Evolutionary conservation across 768 basidiomycete genomes (phyloP), one percentile per base, ranked within the genome.

Genomic region (Tricholoma bakamatsutake): DNA sequence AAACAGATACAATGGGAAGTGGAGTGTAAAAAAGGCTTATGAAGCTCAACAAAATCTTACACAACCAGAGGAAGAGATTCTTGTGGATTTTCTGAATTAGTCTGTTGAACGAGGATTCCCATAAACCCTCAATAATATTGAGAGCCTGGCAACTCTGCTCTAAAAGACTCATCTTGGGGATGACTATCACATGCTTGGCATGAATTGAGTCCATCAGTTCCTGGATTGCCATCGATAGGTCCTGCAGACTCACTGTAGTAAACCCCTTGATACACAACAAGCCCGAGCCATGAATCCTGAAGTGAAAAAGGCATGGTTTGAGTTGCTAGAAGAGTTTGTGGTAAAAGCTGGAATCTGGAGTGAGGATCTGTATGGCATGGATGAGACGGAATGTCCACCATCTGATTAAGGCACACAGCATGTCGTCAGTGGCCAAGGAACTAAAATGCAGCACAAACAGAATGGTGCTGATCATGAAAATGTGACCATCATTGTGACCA

Each of bases 381-480:
- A 76, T 56, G 68, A 76, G 59, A 73, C 65, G 34, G 70, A 71
- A 5, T 65, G 71, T 37, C 63, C 65, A 18, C 57, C 68, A n/a
- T n/a, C n/a, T n/a, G n/a, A n/a, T n/a, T n/a, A n/a, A n/a, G n/a
- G n/a, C n/a, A n/a, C n/a, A n/a, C n/a, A n/a, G n/a, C n/a, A n/a
- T n/a, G n/a, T n/a, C n/a, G n/a, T n/a, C n/a, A n/a, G n/a, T n/a
- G n/a, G n/a, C n/a, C n/a, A n/a, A n/a, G n/a, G n/a, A n/a, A n/a
- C n/a, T n/a, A n/a, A n/a, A n/a, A n/a, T n/a, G n/a, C n/a, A n/a
- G n/a, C n/a, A n/a, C n/a, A n/a, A n/a, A n/a, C n/a, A n/a, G n/a
- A n/a, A n/a, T n/a, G n/a, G n/a, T n/a, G n/a, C n/a, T n/a, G n/a
- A n/a, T n/a, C n/a, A n/a, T n/a, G n/a, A n/a, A n/a, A n/a, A n/a